A percentile compares a stretch with the other conserved stretches of the same genome.
These are phyloP conservation scores for Gossypium herbaceum DNA, from an alignment of 345 rosid species.

Conservation along the genomic window DNA sequence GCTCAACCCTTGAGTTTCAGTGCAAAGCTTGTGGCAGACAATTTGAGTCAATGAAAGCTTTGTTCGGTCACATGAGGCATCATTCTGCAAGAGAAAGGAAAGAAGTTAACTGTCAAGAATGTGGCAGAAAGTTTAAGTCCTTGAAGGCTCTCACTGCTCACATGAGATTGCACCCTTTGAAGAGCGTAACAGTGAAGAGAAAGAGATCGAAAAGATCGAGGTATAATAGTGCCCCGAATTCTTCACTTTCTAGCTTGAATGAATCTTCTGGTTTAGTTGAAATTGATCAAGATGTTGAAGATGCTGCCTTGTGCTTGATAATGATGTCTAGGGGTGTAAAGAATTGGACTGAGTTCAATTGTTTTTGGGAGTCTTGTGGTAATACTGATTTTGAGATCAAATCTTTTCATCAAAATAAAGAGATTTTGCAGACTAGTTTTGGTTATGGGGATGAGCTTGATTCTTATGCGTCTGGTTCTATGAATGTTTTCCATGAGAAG, in stretches of 20 bases:
- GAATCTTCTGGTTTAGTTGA: slow-evolving; percentile 34
- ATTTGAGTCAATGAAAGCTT: slow-evolving; percentile 37
- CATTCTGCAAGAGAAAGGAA: slow-evolving; percentile 38
- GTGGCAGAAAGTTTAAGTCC: slow-evolving; percentile 44
- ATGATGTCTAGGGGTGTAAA: slow-evolving; percentile 43
- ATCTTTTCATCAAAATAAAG: slow-evolving; percentile 10
- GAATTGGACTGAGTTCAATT: slow-evolving; percentile 21
- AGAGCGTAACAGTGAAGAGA: slow-evolving; percentile 26
- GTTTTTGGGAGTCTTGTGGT: slow-evolving; percentile 20
- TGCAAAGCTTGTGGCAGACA: slow-evolving; percentile 39
- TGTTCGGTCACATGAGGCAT: slow-evolving; percentile 56
- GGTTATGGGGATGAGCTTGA: slow-evolving; percentile 14
- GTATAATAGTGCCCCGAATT: slow-evolving; percentile 33
- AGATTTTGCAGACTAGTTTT: background rate
- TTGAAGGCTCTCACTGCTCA: slow-evolving; percentile 33
- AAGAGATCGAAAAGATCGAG: slow-evolving; percentile 51
- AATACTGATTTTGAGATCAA: slow-evolving; percentile 9
- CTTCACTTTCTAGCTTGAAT: slow-evolving; percentile 42
- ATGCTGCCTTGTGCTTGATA: slow-evolving; percentile 52
- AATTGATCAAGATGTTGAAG: slow-evolving; percentile 39
- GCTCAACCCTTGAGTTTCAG: slow-evolving; percentile 23
- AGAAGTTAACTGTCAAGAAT: slow-evolving; percentile 36
- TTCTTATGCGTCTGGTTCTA: slow-evolving; percentile 22
- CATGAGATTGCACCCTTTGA: slow-evolving; percentile 28
- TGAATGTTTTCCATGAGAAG: slow-evolving; percentile 23